Conservation (phyloP, 1,284 basidiomycete species). For the Sporisorium iseilematis-ciliati region DNA sequence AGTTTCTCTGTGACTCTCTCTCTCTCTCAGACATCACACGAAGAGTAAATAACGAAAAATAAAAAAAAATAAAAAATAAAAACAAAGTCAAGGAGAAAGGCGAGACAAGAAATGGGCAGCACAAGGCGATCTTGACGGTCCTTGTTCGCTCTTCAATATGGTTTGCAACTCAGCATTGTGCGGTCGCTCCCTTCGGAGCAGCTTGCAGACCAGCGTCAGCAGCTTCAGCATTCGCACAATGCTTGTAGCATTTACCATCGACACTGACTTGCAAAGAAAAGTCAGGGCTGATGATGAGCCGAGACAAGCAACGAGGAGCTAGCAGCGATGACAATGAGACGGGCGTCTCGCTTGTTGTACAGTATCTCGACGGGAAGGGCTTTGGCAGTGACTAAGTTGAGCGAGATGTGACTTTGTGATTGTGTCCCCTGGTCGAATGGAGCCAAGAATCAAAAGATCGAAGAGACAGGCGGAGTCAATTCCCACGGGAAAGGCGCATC, state of each 20-base stretch:
- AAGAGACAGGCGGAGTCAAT: conserved; percentile 1
- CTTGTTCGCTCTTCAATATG: no score
- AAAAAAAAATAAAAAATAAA: neutral
- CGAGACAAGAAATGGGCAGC: neutral
- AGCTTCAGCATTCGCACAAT: no score
- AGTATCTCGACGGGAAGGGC: no score
- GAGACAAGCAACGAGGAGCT: neutral
- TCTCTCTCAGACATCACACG: neutral
- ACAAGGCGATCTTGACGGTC: neutral
- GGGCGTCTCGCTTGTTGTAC: no score
- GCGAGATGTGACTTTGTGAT: neutral
- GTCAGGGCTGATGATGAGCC: conserved; percentile 1
- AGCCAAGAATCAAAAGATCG: neutral
- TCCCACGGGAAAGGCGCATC: conserved; percentile 5
- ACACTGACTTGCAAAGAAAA: neutral
- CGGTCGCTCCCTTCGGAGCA: no score
- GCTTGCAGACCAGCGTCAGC: no score
- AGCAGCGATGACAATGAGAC: neutral
- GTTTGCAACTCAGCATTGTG: no score
- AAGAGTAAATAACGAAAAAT: neutral
- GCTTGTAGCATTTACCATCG: neutral
- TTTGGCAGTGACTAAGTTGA: no score
- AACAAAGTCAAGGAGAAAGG: neutral
- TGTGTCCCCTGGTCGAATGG: no score
- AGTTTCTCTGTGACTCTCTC: neutral